Conservation (phyloP, 148 eudicot species). For the Arctostaphylos glauca region DNA sequence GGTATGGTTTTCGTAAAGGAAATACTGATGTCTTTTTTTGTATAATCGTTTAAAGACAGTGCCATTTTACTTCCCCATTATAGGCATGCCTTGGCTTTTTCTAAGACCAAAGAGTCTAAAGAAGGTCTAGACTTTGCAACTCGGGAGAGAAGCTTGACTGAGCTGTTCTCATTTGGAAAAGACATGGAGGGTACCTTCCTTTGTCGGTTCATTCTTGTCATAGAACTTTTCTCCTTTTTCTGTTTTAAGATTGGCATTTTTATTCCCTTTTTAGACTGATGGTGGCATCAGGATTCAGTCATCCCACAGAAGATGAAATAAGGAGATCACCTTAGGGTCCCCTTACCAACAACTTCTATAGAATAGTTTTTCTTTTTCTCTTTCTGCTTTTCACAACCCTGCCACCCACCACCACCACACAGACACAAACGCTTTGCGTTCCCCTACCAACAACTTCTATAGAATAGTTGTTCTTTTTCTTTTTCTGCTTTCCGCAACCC, state of each 20-base stretch:
- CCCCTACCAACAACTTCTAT: no score
- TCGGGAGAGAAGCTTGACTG: conserved; percentile 57
- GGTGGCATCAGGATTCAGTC: conserved; percentile 46
- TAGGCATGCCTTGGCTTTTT: conserved; percentile 59
- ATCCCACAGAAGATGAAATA: conserved; percentile 40
- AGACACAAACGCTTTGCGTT: no score
- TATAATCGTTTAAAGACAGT: no score
- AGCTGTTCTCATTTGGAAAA: conserved; percentile 36
- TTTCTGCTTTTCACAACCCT: background rate
- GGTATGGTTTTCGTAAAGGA: conserved; percentile 31
- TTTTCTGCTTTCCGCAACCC: no score
- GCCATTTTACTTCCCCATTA: background rate
- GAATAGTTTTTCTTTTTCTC: background rate
- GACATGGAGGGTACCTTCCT: conserved; percentile 54
- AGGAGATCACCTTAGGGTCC: conserved; percentile 51
- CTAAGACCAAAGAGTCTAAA: conserved; percentile 54
- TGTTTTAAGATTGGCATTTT: background rate
- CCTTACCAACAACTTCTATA: conserved; percentile 46
- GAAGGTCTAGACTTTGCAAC: conserved; percentile 45
- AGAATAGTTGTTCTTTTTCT: no score
- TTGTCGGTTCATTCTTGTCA: conserved; percentile 7
- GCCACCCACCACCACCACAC: no score
- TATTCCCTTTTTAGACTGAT: conserved; percentile 37
- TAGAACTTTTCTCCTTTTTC: background rate
- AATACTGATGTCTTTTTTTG: no score